Base-by-base conservation (phyloP, 768 basidiomycete species). In the Podaxis sp. region DNA sequence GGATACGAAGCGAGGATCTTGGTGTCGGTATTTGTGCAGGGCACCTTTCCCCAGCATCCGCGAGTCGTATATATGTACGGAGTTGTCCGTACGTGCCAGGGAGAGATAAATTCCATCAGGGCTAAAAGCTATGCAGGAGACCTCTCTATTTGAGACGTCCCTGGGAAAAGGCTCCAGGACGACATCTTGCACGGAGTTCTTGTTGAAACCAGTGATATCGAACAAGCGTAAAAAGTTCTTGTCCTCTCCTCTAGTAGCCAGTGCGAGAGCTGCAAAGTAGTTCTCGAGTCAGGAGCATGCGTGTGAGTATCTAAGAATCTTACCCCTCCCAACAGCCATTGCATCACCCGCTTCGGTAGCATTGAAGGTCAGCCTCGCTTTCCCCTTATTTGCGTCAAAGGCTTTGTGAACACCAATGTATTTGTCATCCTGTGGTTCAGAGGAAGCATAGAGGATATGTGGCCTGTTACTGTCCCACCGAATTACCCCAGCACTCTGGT, bases 71-170 rank as follows among this genome's bases (percentile, higher is more conserved):
- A 92, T 71, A 60, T 89, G 84, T 1, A 77, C 74, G 38, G 69
- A 69, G 64, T 89, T 87, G 69, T 91, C 87, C 49, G 73, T 82
- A 48, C 87, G 79, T 3, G 80, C 87, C 5, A 87, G 69, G 13
- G 88, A 85, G 8, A 91, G 76, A 66, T 85, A 84, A 3, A 84
- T 72, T 9, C 82, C 82, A 65, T 90, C 88, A 0, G 86, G 79
- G 66, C 87, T 89, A 70, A 85, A 87, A 1, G 73, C 67, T 13
- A 82, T 77, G 56, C 71, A 72, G 52, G 79, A 85, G 36, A 89
- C 78, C 68, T 87, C 53, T 69, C 75, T 4, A 72, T 64, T 33
- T 64, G 44, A 6, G 59, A 8, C 7, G 2, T 22, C n/a, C 22
- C 24, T 19, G 3, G 68, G 66, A 55, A 82, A 83, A 30, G 72